These are phyloP conservation scores for Chlamydomonas sp. DNA, from an alignment of 139 green algal species.

Conservation along the genomic window DNA sequence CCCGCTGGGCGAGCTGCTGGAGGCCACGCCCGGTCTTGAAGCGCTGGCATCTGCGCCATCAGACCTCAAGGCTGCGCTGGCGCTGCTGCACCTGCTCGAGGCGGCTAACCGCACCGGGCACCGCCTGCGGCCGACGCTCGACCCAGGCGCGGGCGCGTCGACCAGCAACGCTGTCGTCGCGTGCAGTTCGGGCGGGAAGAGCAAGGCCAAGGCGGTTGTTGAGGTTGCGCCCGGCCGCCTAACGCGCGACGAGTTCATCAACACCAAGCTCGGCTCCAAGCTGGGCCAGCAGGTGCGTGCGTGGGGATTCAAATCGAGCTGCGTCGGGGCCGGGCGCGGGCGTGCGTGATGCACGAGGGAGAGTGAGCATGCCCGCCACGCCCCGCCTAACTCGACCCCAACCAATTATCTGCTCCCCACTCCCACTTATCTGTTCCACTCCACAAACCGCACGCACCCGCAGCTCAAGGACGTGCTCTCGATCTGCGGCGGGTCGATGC, in stretches of 20 bases:
- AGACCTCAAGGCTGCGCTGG: slow-evolving; percentile 54
- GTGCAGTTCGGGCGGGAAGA: neutral
- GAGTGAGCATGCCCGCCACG: neutral
- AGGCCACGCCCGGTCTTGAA: slow-evolving; percentile 15
- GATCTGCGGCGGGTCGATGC: slow-evolving; percentile 78
- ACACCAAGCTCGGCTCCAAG: slow-evolving; percentile 80
- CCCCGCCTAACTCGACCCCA: neutral
- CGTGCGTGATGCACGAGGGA: neutral
- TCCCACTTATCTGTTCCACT: neutral
- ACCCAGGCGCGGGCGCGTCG: no score
- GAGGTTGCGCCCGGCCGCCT: slow-evolving; percentile 16
- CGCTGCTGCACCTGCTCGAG: slow-evolving; percentile 28
- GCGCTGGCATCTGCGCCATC: neutral
- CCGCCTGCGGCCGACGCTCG: no score
- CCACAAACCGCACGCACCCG: no score
- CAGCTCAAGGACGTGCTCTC: slow-evolving; percentile 86
- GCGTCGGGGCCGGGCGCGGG: no score
- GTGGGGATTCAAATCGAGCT: no score
- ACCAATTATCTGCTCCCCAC: neutral
- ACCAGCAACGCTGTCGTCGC: no score
- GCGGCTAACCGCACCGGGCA: no score
- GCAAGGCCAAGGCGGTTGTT: slow-evolving; percentile 36
- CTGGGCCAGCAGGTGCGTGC: slow-evolving; percentile 77
- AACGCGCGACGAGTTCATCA: slow-evolving; percentile 69
- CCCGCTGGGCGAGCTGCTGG: slow-evolving; percentile 22